phyloP scores from a whole-genome alignment of 1,139 yeast genomes.

The Spencermartinsiella ligniputridi region DNA sequence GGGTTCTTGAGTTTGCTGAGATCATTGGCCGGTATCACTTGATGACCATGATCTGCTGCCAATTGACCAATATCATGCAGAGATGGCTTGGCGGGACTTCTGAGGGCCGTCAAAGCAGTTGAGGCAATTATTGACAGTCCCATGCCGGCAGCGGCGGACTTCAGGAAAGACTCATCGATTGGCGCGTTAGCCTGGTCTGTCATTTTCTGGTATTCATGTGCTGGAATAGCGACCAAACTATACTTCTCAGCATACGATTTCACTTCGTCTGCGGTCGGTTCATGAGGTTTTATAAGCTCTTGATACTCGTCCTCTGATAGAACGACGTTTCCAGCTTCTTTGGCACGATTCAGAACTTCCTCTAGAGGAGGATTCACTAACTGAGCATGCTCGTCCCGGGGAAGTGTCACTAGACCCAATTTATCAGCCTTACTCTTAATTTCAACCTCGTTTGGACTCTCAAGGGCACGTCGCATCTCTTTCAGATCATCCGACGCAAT shows the following conservation, averaged over 20 bases:
- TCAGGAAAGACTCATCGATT: constrained; percentile 26
- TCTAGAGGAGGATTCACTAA: constrained; percentile 25
- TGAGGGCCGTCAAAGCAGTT: constrained; percentile 26
- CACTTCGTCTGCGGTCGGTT: constrained; percentile 16
- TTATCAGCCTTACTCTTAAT: constrained; percentile 14
- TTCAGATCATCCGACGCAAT: constrained; percentile 20
- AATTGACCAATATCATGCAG: constrained; percentile 26
- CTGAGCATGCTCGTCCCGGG: constrained; percentile 30
- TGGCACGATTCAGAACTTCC: constrained; percentile 16
- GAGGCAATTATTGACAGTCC: constrained; percentile 37
- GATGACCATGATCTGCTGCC: constrained; percentile 28
- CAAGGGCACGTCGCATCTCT: constrained; percentile 17
- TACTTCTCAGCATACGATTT: constrained; percentile 15
- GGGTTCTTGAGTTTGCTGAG: constrained; percentile 18
- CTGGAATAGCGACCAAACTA: constrained; percentile 21
- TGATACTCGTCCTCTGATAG: constrained; percentile 23
- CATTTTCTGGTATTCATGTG: constrained; percentile 28
- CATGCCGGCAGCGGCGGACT: constrained; percentile 32
- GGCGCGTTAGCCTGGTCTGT: constrained; percentile 31
- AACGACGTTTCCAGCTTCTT: constrained; percentile 28
- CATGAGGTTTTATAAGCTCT: constrained; percentile 16
- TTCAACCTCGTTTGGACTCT: constrained; percentile 13
- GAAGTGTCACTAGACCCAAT: constrained; percentile 41
- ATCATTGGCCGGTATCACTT: constrained; percentile 22
- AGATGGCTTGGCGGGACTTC: constrained; percentile 17